Percentiles rank a stretch among this genome's conserved stretches.
Evolutionary conservation across 1,139 yeast genomes (phyloP).

Genomic region (Tardiomyces blankii): DNA sequence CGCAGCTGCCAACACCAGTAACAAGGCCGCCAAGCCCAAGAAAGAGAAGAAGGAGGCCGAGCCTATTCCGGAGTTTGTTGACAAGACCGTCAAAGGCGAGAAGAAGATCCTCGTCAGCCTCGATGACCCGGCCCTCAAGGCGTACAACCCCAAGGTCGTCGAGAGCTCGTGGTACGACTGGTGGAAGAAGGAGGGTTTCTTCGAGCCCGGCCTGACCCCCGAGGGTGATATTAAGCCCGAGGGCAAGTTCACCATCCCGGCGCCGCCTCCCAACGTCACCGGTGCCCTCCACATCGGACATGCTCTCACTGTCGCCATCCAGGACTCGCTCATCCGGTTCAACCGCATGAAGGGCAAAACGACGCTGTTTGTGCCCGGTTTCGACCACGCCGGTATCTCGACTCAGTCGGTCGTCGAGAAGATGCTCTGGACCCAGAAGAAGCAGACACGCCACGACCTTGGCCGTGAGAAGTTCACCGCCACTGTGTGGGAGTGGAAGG

Average conservation of each 20-base stretch:
- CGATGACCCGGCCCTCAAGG: slow-evolving; percentile 89
- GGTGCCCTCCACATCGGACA: slow-evolving; percentile 99
- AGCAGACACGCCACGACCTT: slow-evolving; percentile 86
- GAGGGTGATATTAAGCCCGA: slow-evolving; percentile 71
- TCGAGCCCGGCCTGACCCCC: slow-evolving; percentile 72
- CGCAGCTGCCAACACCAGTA: slow-evolving; percentile 24
- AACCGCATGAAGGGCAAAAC: slow-evolving; percentile 97
- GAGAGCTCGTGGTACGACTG: slow-evolving; percentile 97
- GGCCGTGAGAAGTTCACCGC: slow-evolving; percentile 85
- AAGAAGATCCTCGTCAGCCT: slow-evolving; percentile 76
- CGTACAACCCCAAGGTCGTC: slow-evolving; percentile 84
- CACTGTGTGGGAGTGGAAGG: slow-evolving; percentile 98
- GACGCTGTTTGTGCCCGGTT: slow-evolving; percentile 87
- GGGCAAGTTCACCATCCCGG: slow-evolving; percentile 84
- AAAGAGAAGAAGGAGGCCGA: slow-evolving; percentile 67
- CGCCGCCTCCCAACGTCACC: slow-evolving; percentile 98
- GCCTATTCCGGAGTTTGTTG: slow-evolving; percentile 72
- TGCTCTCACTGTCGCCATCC: slow-evolving; percentile 90
- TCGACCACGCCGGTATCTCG: slow-evolving; percentile 98
- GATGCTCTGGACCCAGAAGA: slow-evolving; percentile 80
- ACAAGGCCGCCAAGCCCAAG: slow-evolving; percentile 37
- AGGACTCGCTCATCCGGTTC: slow-evolving; percentile 85
- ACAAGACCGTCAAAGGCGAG: slow-evolving; percentile 76
- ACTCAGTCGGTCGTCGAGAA: slow-evolving; percentile 98
- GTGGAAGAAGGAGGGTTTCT: slow-evolving; percentile 88